Conservation (phyloP, 108 stramenopile species). For the Cyclotella choctawhatcheeana region DNA sequence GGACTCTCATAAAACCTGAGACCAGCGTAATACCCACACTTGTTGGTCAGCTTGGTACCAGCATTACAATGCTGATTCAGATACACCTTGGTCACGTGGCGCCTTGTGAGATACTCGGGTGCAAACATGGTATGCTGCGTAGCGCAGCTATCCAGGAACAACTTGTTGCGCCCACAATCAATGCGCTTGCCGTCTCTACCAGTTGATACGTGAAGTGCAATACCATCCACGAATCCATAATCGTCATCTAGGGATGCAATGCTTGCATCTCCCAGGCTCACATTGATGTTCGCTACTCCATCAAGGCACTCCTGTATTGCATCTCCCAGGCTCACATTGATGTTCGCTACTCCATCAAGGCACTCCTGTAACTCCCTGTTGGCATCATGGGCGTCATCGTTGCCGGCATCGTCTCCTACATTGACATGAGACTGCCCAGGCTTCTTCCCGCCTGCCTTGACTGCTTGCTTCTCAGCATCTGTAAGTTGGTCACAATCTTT, state of each 20-base stretch:
- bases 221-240: neutral
- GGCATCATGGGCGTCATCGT: no score
- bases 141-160: constrained; percentile 8
- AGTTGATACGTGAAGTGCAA: neutral
- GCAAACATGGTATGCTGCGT: constrained; percentile 4
- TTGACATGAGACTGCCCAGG: constrained; percentile 4
- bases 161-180: neutral
- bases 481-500: neutral
- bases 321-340: neutral
- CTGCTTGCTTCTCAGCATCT: neutral
- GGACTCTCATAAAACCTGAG: neutral
- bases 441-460: neutral
- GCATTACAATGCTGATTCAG: constrained; percentile 2
- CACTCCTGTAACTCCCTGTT: constrained; percentile 17
- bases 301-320: no score
- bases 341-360: neutral
- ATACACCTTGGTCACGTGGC: neutral
- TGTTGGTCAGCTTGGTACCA: neutral
- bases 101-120: neutral
- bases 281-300: neutral
- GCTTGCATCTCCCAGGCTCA: constrained; percentile 4
- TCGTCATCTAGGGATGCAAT: neutral
- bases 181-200: neutral
- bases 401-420: neutral
- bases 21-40: neutral